These are phyloP conservation scores for Russula sp. DNA, from an alignment of 768 basidiomycete genomes.

Conservation along the genomic window DNA sequence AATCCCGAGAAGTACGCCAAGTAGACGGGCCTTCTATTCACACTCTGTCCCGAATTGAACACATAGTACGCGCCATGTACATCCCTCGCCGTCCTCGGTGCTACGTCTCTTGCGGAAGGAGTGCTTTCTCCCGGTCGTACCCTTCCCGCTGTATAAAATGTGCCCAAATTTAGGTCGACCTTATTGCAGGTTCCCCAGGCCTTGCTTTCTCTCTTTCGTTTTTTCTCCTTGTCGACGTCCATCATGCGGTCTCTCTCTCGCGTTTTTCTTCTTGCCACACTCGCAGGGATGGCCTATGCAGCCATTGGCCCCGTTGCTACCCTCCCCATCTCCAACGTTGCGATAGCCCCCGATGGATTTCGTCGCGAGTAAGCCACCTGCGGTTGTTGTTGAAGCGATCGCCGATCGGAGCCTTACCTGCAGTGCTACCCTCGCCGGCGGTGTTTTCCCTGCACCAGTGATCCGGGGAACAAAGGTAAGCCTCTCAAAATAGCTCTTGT, in stretches of 20 bases:
- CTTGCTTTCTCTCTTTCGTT: background rate
- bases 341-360: slow-evolving; percentile 26
- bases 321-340: slow-evolving; percentile 22
- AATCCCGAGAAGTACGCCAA: no score
- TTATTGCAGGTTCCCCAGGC: background rate
- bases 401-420: background rate
- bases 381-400: background rate
- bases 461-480: slow-evolving; percentile 35
- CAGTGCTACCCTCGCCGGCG: slow-evolving; percentile 41
- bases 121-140: background rate
- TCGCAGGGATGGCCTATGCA: slow-evolving; percentile 2
- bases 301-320: slow-evolving; percentile 26
- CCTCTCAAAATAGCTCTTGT: no score
- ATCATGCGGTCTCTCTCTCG: background rate
- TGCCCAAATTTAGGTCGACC: no score
- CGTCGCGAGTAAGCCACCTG: slow-evolving; percentile 12
- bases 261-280: background rate
- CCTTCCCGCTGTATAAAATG: slow-evolving; percentile 2
- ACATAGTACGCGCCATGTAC: no score
- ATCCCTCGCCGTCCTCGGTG: no score
- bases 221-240: background rate
- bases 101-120: background rate
- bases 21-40: background rate
- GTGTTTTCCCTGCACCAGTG: slow-evolving; percentile 43
- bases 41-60: background rate